A percentile compares a stretch with the other conserved stretches of the same genome.
Evolutionary conservation across 768 basidiomycete species (phyloP).

Genomic region (Pleurotus tuber-regium): DNA sequence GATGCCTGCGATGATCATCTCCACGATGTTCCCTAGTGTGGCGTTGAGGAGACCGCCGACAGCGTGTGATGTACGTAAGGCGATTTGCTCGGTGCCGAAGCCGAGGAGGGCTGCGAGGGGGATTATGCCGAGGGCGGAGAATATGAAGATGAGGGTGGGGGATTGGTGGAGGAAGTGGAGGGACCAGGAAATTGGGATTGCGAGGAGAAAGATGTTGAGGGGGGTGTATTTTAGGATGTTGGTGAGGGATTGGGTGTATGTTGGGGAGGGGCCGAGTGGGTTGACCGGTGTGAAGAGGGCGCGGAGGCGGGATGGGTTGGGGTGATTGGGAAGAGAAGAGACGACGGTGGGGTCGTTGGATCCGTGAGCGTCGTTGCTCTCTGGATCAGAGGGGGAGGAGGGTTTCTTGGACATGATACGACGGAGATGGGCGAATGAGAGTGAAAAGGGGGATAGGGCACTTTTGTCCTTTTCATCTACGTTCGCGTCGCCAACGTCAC

Average conservation of each 20-base stretch:
- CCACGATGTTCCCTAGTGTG: conserved; percentile 49
- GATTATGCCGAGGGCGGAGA: conserved; percentile 46
- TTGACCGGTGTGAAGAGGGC: conserved; percentile 29
- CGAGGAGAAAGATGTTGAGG: conserved; percentile 42
- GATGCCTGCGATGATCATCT: conserved; percentile 50
- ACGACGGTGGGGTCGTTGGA: not conserved
- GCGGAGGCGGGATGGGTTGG: conserved; percentile 21
- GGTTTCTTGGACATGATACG: not conserved
- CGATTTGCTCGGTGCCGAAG: conserved; percentile 53
- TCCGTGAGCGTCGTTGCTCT: not conserved
- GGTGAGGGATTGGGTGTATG: conserved; percentile 29
- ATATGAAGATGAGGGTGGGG: conserved; percentile 45
- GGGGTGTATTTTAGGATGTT: conserved; percentile 31
- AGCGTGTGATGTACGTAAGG: conserved; percentile 44
- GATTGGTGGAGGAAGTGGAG: conserved; percentile 43
- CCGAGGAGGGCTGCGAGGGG: conserved; percentile 51
- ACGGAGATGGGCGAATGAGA: not conserved
- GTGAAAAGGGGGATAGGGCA: not conserved
- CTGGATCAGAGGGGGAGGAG: not conserved
- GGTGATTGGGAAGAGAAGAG: not conserved
- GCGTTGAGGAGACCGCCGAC: conserved; percentile 54
- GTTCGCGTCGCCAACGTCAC: not conserved
- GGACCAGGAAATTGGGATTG: conserved; percentile 51
- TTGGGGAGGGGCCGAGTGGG: conserved; percentile 33
- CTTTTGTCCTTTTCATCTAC: not conserved